phyloP scores from a whole-genome alignment of 2,329 filamentous ascomycete genomes.

The Calonectria pauciramosa region DNA sequence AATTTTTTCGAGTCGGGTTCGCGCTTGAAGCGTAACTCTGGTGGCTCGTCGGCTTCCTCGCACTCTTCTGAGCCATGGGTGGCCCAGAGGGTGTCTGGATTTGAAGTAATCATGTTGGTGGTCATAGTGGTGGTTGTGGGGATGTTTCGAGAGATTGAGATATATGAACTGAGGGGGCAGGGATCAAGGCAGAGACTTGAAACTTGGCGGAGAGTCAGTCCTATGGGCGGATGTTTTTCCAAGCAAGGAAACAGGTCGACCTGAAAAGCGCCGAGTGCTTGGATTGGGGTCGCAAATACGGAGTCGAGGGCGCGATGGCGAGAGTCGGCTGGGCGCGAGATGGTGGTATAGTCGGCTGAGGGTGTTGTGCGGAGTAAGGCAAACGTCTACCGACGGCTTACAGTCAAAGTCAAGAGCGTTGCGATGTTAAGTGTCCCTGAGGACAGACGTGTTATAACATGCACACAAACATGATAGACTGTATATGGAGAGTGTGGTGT shows the following conservation, averaged over 20 bases:
- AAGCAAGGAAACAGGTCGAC: constrained; percentile 19
- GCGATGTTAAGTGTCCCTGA: constrained; percentile 49
- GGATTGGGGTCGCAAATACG: constrained; percentile 9
- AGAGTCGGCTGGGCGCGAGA: neutral
- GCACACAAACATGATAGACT: constrained; percentile 51
- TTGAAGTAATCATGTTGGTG: constrained; percentile 52
- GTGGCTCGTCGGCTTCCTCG: constrained; percentile 89
- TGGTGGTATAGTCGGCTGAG: neutral
- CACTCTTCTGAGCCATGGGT: constrained; percentile 70
- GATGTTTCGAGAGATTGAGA: constrained; percentile 30
- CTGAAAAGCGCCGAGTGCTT: constrained; percentile 1
- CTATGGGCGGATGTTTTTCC: constrained; percentile 6
- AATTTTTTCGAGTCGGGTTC: constrained; percentile 53
- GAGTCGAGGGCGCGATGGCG: neutral
- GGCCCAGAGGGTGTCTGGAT: constrained; percentile 50
- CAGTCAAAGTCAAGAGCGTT: constrained; percentile 23
- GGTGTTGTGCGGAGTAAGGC: neutral
- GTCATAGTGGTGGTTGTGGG: constrained; percentile 42
- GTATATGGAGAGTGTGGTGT: constrained; percentile 27
- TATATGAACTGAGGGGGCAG: constrained; percentile 33
- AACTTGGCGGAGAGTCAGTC: constrained; percentile 9
- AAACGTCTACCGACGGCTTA: constrained; percentile 33
- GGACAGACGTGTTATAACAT: constrained; percentile 56
- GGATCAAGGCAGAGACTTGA: constrained; percentile 26
- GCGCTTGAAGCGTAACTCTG: constrained; percentile 67